Percentiles rank a stretch among this genome's conserved stretches.
Conservation (phyloP, 176 grass and related monocot species). For the Oropetium thomaeum region DNA sequence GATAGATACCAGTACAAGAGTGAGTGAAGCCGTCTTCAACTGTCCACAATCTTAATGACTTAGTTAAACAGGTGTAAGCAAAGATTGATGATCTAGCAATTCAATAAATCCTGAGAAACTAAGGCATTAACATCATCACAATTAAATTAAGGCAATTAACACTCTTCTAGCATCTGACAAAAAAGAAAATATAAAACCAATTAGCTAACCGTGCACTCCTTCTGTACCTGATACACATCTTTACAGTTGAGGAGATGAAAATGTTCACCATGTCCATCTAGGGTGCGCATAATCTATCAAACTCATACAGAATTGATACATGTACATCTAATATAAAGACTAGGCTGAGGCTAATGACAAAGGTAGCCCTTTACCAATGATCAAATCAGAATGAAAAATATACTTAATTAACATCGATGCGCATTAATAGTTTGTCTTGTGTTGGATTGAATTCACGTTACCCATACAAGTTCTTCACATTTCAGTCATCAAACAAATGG, state of each 20-base stretch:
- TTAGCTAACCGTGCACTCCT: background rate
- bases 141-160: background rate
- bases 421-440: background rate
- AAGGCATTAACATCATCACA: slow-evolving; percentile 2
- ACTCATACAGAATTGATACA: background rate
- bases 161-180: background rate
- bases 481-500: background rate
- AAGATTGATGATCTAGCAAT: background rate
- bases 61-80: slow-evolving; percentile 13
- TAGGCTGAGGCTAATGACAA: background rate
- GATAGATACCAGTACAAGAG: slow-evolving; percentile 70
- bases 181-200: background rate
- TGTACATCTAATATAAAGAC: background rate
- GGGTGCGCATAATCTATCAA: background rate
- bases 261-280: background rate
- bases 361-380: background rate
- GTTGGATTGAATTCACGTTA: slow-evolving; percentile 8
- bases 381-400: background rate
- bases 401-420: background rate
- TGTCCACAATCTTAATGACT: slow-evolving; percentile 33
- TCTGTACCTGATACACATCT: background rate
- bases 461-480: background rate
- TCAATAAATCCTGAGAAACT: background rate
- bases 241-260: background rate
- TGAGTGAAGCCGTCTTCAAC: slow-evolving; percentile 71